Percentiles rank a stretch among this genome's conserved stretches.
Evolutionary conservation across 306 rosid species (phyloP).

Genomic region (Cucumis hystrix): DNA sequence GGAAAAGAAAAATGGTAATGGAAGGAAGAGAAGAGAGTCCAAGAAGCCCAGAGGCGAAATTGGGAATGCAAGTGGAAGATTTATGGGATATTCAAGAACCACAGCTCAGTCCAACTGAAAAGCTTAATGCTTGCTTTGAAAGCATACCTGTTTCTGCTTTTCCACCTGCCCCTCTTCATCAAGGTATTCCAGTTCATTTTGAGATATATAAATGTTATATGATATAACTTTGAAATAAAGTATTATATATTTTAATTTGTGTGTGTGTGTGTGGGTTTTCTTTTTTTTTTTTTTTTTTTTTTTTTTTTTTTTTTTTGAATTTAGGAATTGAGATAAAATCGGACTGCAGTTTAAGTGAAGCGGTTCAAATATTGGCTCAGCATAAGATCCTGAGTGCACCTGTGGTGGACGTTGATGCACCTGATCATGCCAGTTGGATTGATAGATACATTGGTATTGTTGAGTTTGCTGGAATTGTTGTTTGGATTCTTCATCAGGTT

Average conservation of each 20-base stretch:
- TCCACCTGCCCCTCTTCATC: conserved; percentile 46
- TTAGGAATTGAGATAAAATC: too few relatives aligned
- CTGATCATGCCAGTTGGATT: conserved; percentile 89
- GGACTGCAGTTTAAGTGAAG: conserved; percentile 33
- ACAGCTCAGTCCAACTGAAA: conserved; percentile 75
- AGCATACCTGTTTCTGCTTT: conserved; percentile 89
- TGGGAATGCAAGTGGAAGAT: conserved; percentile 76
- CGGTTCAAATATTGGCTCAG: conserved; percentile 55
- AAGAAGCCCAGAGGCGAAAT: conserved; percentile 83
- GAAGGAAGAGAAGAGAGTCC: conserved; percentile 31
- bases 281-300: too few relatives aligned
- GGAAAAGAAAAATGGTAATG: conserved; percentile 11
- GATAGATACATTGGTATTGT: conserved; percentile 92
- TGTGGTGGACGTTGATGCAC: conserved; percentile 79
- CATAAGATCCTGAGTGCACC: conserved; percentile 85
- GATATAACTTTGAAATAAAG: too few relatives aligned
- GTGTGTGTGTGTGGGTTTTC: too few relatives aligned
- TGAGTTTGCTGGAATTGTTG: conserved; percentile 95
- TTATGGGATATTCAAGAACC: conserved; percentile 75
- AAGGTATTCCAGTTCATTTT: conserved; percentile 19
- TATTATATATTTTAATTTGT: too few relatives aligned
- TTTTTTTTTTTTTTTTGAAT: too few relatives aligned
- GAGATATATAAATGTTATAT: too few relatives aligned
- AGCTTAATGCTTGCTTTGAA: conserved; percentile 92
- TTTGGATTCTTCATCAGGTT: conserved; percentile 97